These are phyloP conservation scores for Phytophthora hibernalis DNA, from an alignment of 352 stramenopile species.

Conservation along the genomic window DNA sequence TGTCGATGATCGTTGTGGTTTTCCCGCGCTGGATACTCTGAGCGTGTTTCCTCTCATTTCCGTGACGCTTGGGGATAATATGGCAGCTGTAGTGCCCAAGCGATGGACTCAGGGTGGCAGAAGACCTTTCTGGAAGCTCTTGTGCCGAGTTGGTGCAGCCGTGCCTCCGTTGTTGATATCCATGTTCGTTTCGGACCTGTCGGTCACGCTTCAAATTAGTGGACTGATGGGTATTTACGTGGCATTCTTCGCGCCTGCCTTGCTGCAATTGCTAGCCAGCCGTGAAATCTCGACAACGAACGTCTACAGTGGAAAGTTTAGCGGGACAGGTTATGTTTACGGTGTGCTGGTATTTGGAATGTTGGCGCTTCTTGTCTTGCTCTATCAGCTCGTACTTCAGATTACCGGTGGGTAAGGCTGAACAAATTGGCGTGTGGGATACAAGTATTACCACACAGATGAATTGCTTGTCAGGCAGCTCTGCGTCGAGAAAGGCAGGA, in stretches of 20 bases:
- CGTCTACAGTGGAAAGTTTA: constrained; percentile 78
- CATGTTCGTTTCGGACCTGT: constrained; percentile 85
- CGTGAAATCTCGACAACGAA: constrained; percentile 56
- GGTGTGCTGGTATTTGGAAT: constrained; percentile 70
- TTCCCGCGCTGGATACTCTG: constrained; percentile 91
- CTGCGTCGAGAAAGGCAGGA: constrained; percentile 29
- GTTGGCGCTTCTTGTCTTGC: constrained; percentile 63
- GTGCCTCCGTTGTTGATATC: constrained; percentile 83
- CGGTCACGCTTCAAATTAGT: constrained; percentile 88
- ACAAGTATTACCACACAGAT: not conserved
- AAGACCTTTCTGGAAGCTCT: constrained; percentile 66
- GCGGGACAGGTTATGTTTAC: constrained; percentile 59
- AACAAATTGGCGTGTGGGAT: not conserved
- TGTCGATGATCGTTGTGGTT: constrained; percentile 87
- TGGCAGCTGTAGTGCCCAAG: constrained; percentile 67
- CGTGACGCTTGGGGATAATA: constrained; percentile 92
- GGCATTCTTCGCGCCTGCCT: constrained; percentile 78
- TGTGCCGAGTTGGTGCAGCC: constrained; percentile 81
- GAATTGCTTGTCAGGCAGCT: constrained; percentile 2
- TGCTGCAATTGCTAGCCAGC: constrained; percentile 67
- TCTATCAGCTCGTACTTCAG: constrained; percentile 68
- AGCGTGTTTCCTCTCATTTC: constrained; percentile 93
- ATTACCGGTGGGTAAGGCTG: constrained; percentile 19
- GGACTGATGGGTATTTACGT: constrained; percentile 83
- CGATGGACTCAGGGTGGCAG: constrained; percentile 44